Evolutionary conservation across 2,329 filamentous ascomycete genomes (phyloP).

Genomic region (Didymella keratinophila): DNA sequence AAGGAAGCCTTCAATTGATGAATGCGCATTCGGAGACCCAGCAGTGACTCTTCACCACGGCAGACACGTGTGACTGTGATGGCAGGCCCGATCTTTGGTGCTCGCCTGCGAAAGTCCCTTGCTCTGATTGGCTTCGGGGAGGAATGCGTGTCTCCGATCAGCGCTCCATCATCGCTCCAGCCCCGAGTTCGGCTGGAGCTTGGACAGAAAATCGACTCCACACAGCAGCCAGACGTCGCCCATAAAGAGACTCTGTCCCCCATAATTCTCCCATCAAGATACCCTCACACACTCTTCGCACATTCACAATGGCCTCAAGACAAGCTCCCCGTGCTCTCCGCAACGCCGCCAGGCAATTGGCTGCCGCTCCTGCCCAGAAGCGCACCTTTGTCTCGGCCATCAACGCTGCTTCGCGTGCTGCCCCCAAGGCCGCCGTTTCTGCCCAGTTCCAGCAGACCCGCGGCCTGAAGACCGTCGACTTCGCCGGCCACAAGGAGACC

Average conservation of each 20-base stretch:
- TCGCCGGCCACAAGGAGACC: constrained; percentile 91
- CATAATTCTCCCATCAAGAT: constrained; percentile 37
- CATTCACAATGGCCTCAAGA: constrained; percentile 76
- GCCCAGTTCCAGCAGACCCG: constrained; percentile 72
- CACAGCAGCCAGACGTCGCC: constrained; percentile 19
- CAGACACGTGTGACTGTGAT: constrained; percentile 19
- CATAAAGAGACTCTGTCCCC: constrained; percentile 41
- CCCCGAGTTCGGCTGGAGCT: constrained; percentile 23
- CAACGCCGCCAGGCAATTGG: constrained; percentile 64
- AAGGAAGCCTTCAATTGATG: neutral
- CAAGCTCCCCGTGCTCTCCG: constrained; percentile 71
- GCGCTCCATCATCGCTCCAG: constrained; percentile 14
- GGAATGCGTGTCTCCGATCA: constrained; percentile 16
- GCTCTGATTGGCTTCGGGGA: constrained; percentile 20
- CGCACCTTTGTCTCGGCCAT: constrained; percentile 67
- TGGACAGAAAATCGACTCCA: constrained; percentile 25
- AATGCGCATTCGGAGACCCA: constrained; percentile 4
- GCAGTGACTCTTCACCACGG: neutral
- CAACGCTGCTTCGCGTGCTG: constrained; percentile 58
- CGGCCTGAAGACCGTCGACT: constrained; percentile 98
- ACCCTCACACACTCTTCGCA: constrained; percentile 47
- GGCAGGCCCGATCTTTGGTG: constrained; percentile 4
- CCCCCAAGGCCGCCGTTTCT: constrained; percentile 56
- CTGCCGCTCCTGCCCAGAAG: constrained; percentile 59
- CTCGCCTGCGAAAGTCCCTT: neutral